Evolutionary conservation across 768 basidiomycete genomes (phyloP).

Genomic region (Floccularia luteovirens): DNA sequence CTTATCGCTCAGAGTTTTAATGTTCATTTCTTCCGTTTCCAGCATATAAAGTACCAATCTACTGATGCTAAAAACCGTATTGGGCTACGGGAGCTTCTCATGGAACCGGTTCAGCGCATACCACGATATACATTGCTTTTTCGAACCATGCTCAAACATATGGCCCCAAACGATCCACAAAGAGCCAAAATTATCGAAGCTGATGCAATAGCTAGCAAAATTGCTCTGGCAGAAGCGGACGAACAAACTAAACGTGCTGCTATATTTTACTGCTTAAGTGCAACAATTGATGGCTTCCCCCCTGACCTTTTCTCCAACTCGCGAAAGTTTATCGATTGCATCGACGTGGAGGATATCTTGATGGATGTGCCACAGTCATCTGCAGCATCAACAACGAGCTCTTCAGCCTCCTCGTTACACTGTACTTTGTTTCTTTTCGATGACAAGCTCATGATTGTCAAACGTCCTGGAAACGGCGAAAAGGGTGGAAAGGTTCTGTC

Average conservation of each 20-base stretch:
- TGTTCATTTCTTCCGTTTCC: slow-evolving; percentile 1
- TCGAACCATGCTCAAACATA: slow-evolving; percentile 86
- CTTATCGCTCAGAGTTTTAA: slow-evolving; percentile 1
- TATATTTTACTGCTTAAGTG: slow-evolving; percentile 77
- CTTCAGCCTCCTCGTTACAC: slow-evolving; percentile 47
- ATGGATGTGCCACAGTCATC: slow-evolving; percentile 43
- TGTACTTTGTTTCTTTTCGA: slow-evolving; percentile 92
- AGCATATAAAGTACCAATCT: slow-evolving; percentile 85
- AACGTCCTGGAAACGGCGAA: slow-evolving; percentile 72
- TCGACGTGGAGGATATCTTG: slow-evolving; percentile 84
- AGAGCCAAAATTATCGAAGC: slow-evolving; percentile 76
- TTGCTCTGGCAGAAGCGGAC: slow-evolving; percentile 88
- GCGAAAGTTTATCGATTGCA: slow-evolving; percentile 82
- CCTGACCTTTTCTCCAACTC: slow-evolving; percentile 85
- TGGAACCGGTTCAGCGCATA: slow-evolving; percentile 96
- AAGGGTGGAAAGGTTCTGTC: slow-evolving; percentile 64
- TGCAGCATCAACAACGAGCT: slow-evolving; percentile 29
- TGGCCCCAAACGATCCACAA: slow-evolving; percentile 73
- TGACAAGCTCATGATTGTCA: slow-evolving; percentile 88
- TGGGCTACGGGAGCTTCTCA: slow-evolving; percentile 84
- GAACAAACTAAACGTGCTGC: slow-evolving; percentile 87
- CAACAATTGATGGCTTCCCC: slow-evolving; percentile 88
- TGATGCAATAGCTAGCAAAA: slow-evolving; percentile 81
- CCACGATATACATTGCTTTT: slow-evolving; percentile 92
- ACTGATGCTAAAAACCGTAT: slow-evolving; percentile 72